Evolutionary conservation across 768 basidiomycete species (phyloP).

Genomic region (Boletellus ananas): DNA sequence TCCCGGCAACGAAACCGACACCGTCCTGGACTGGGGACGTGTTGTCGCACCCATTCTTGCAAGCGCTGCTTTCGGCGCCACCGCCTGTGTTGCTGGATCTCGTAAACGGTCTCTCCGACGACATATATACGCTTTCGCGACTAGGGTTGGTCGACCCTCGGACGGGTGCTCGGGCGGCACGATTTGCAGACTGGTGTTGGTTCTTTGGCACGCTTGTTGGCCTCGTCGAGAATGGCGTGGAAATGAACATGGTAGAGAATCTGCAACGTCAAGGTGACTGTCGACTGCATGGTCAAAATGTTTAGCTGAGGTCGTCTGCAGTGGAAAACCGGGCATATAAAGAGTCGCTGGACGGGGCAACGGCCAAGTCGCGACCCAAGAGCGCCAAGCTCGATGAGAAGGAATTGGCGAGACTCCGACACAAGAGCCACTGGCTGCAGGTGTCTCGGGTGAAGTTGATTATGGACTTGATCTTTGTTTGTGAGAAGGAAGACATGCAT

Average conservation of each 20-base stretch:
- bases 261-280: slow-evolving; percentile 58
- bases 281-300: background rate
- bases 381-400: slow-evolving; percentile 59
- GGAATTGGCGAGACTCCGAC: slow-evolving; percentile 63
- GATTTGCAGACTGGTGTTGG: slow-evolving; percentile 87
- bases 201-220: slow-evolving; percentile 73
- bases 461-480: slow-evolving; percentile 88
- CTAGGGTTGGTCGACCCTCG: slow-evolving; percentile 66
- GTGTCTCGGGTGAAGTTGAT: slow-evolving; percentile 64
- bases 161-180: slow-evolving; percentile 64
- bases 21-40: slow-evolving; percentile 17
- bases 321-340: slow-evolving; percentile 70
- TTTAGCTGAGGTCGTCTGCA: slow-evolving; percentile 25
- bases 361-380: slow-evolving; percentile 63
- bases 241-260: slow-evolving; percentile 64
- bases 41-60: slow-evolving; percentile 59
- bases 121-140: slow-evolving; percentile 70
- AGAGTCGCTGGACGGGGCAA: slow-evolving; percentile 69
- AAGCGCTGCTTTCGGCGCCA: slow-evolving; percentile 72
- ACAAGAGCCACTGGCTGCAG: slow-evolving; percentile 75
- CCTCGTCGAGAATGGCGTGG: slow-evolving; percentile 80
- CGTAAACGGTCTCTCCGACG: slow-evolving; percentile 70
- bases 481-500: slow-evolving; percentile 42
- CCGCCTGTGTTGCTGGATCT: slow-evolving; percentile 81
- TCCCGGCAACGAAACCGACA: slow-evolving; percentile 3